Percentiles rank a stretch among this genome's conserved stretches.
Conservation (phyloP, 331 rosid genomes). For the Pyrus hybrid region DNA sequence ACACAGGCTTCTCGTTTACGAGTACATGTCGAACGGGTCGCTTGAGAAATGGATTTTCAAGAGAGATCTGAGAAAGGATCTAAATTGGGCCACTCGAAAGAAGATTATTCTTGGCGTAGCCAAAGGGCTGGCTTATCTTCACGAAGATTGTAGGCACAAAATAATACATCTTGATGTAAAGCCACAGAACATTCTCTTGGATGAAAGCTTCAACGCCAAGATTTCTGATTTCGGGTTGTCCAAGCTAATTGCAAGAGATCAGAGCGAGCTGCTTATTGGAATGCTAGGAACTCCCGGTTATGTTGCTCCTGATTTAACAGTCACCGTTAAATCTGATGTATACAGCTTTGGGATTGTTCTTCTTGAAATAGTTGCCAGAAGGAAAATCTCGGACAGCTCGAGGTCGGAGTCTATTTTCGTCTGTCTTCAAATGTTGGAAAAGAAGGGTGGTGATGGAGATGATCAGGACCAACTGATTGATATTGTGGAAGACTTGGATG, state of each 20-base stretch:
- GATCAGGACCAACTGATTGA: not conserved
- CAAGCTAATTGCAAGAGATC: not conserved
- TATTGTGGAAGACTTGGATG: not conserved
- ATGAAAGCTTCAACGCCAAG: constrained; percentile 7
- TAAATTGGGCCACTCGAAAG: not conserved
- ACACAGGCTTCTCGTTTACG: not conserved
- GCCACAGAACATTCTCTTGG: constrained; percentile 10
- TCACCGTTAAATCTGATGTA: constrained; percentile 9
- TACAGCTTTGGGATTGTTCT: constrained; percentile 16
- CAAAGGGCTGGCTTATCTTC: constrained; percentile 12
- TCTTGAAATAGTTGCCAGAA: not conserved
- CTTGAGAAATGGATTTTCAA: not conserved
- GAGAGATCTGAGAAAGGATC: not conserved
- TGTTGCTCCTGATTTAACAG: not conserved
- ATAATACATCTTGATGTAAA: constrained; percentile 11
- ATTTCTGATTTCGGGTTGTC: constrained; percentile 6
- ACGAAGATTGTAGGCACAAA: constrained; percentile 11
- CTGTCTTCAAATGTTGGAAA: not conserved
- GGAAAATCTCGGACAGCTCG: not conserved
- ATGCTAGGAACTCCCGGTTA: constrained; percentile 11
- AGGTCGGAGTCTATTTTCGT: not conserved
- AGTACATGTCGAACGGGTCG: not conserved
- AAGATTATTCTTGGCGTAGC: constrained; percentile 13
- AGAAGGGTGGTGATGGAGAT: not conserved
- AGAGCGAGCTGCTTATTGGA: not conserved